Evolutionary conservation across 2,329 filamentous ascomycete genomes (phyloP), one percentile per base, ranked within the genome.

Genomic region (Chaetomium sp.): DNA sequence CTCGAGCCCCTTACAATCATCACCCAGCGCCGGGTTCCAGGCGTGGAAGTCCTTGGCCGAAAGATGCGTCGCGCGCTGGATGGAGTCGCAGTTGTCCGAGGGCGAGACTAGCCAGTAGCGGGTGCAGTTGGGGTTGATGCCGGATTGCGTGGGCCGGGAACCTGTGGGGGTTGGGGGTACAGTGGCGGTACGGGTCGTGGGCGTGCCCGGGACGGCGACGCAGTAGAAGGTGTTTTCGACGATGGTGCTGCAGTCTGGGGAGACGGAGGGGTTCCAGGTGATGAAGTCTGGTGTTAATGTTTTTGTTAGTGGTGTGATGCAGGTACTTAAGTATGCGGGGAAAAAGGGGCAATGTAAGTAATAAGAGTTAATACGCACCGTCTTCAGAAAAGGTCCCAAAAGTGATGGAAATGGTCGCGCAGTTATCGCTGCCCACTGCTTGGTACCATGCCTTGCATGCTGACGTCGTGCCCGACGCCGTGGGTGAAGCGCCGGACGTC

Each of bases 81-180:
- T 55, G 4, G 53, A 52, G 5, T 51, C 60, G 51, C 62, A 64
- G 33, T 59, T 58, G 27, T 63, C 63, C 5, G 11, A 32, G 12
- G 14, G 56, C n/a, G 40, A 54, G 12, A 56, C 52, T 32, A 60
- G 36, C 56, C 62, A 64, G 63, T 58, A 65, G 12, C 27, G 14
- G 14, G 47, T 49, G 54, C 62, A 65, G 36, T 56, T 46, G 12
- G 43, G 10, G 5, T 27, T 27, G 11, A 52, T n/a, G 35, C 50
- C 50, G 11, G 11, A 14, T 9, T 52, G 50, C 1, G 50, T 52
- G 3, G 50, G 50, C 7, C 12, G 35, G 6, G 34, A 33, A n/a
- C 42, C 50, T 10, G 34, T 5, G 3, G 42, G 50, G 1, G 43
- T 14, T 1, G 51, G 40, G 36, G 43, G 51, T 4, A 37, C 11